These are phyloP conservation scores for Coemansia sp. DNA, from an alignment of 192 early-diverging fungal species.

Conservation along the genomic window DNA sequence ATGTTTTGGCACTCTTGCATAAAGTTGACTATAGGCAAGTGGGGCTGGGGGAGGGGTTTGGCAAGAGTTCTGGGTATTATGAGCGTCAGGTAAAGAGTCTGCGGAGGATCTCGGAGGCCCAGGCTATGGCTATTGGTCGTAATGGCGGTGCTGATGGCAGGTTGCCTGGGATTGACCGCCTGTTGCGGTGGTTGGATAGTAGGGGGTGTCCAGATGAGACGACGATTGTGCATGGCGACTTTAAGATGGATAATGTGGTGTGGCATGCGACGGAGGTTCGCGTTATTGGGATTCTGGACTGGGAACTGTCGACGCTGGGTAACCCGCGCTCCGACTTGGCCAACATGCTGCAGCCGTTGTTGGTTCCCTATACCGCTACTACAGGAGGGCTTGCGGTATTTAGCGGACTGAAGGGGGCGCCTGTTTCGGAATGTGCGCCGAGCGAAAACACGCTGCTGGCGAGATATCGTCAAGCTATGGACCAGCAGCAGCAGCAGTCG, in stretches of 20 bases:
- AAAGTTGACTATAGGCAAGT: conserved; percentile 64
- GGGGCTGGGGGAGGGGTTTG: conserved; percentile 72
- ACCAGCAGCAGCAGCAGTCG: conserved; percentile 66
- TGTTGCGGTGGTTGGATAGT: conserved; percentile 74
- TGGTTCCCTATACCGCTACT: conserved; percentile 49
- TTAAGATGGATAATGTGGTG: conserved; percentile 79
- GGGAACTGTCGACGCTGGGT: conserved; percentile 91
- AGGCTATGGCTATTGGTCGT: conserved; percentile 61
- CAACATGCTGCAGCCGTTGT: conserved; percentile 79
- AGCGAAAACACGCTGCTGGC: conserved; percentile 68
- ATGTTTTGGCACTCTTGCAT: conserved; percentile 82
- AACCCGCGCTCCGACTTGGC: conserved; percentile 92
- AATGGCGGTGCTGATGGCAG: conserved; percentile 62
- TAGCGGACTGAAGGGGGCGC: conserved; percentile 57
- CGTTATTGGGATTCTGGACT: conserved; percentile 91
- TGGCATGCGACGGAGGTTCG: conserved; percentile 76
- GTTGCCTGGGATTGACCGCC: conserved; percentile 69
- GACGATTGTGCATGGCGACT: conserved; percentile 92
- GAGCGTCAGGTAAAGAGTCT: conserved; percentile 81
- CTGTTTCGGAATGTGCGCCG: conserved; percentile 62
- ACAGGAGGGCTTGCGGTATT: not conserved
- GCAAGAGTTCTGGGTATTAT: conserved; percentile 75
- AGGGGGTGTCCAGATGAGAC: conserved; percentile 75
- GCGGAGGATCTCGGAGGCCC: conserved; percentile 64
- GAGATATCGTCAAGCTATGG: conserved; percentile 68